phyloP scores from a whole-genome alignment of 257 asterid species.

The Petunia secreta region DNA sequence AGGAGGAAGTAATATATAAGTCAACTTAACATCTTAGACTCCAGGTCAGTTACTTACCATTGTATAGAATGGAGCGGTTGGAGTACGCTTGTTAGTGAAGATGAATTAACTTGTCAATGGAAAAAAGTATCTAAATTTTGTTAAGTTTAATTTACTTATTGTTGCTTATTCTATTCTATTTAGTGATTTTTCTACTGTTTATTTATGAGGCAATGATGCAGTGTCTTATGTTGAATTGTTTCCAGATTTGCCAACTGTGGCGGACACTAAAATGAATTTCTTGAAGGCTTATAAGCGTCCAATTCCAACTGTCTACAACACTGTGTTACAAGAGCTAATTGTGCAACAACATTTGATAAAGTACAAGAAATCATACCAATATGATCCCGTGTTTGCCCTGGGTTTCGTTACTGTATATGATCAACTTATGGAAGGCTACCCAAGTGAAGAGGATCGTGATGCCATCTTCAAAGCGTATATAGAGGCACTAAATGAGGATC shows the following conservation, averaged over 20 bases:
- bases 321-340: slow-evolving; percentile 83
- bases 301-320: slow-evolving; percentile 86
- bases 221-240: slow-evolving; percentile 21
- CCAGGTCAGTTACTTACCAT: background rate
- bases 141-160: background rate
- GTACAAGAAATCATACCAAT: slow-evolving; percentile 80
- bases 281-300: slow-evolving; percentile 86
- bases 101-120: background rate
- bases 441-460: slow-evolving; percentile 73
- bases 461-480: slow-evolving; percentile 86
- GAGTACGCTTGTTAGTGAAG: slow-evolving; percentile 2
- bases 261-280: slow-evolving; percentile 82
- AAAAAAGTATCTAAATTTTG: background rate
- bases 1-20: background rate
- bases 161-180: slow-evolving; percentile 16
- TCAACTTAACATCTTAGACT: background rate
- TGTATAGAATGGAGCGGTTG: background rate
- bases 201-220: background rate
- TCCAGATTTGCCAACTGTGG: slow-evolving; percentile 82
- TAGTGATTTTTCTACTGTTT: background rate
- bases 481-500: slow-evolving; percentile 82
- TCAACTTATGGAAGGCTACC: slow-evolving; percentile 95
- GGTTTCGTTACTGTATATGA: slow-evolving; percentile 94
- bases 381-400: slow-evolving; percentile 91
- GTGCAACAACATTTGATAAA: slow-evolving; percentile 88